phyloP scores from a whole-genome alignment of 768 basidiomycete genomes.

The Lentinula raphanica region DNA sequence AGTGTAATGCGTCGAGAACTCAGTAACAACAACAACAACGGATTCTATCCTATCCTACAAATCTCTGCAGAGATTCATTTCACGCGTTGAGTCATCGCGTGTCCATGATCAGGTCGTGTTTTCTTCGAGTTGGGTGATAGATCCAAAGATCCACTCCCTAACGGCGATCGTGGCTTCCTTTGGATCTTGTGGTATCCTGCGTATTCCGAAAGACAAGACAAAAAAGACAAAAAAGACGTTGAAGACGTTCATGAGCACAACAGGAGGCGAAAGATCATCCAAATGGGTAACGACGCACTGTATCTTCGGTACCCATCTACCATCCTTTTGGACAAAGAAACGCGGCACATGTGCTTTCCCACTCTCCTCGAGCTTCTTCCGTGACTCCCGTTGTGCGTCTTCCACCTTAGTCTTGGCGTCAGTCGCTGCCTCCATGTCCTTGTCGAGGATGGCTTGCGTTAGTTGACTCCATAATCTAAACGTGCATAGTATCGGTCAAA shows the following conservation, averaged over 20 bases:
- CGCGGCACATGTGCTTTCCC: slow-evolving; percentile 66
- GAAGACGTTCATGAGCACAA: too few relatives aligned
- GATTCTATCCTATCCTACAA: slow-evolving; percentile 2
- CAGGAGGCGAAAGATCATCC: slow-evolving; percentile 1
- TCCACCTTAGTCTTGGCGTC: slow-evolving; percentile 86
- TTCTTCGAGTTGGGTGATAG: background rate
- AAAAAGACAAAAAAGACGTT: background rate
- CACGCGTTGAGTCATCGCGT: too few relatives aligned
- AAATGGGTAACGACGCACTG: slow-evolving; percentile 38
- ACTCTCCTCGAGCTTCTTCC: slow-evolving; percentile 66
- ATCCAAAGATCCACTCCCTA: slow-evolving; percentile 73
- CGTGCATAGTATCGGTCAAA: background rate
- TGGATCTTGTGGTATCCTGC: slow-evolving; percentile 73
- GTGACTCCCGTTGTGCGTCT: slow-evolving; percentile 82
- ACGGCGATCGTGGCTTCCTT: slow-evolving; percentile 60
- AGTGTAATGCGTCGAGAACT: too few relatives aligned
- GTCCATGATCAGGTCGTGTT: background rate
- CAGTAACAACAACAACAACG: too few relatives aligned
- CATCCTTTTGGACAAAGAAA: slow-evolving; percentile 74
- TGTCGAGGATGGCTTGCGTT: slow-evolving; percentile 77
- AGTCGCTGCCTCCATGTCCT: slow-evolving; percentile 94
- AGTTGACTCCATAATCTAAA: slow-evolving; percentile 75
- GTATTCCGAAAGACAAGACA: too few relatives aligned
- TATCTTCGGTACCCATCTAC: slow-evolving; percentile 81
- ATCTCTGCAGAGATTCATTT: too few relatives aligned